phyloP scores from a whole-genome alignment of 1,284 basidiomycete species.

The Cerrena zonata region DNA sequence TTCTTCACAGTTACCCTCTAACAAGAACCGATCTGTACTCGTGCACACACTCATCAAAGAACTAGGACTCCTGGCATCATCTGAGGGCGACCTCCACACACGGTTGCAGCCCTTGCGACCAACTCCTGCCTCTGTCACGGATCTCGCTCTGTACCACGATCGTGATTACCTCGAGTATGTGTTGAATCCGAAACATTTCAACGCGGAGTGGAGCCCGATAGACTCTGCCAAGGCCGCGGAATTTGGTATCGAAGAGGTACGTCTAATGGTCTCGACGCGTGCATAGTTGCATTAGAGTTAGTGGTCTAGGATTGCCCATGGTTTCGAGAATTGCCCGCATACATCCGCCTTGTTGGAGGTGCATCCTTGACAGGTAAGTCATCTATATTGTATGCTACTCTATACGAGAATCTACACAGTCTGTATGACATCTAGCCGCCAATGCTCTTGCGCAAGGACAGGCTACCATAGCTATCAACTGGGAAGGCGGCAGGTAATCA shows the following conservation, averaged over 20 bases:
- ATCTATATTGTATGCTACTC: neutral
- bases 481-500: constrained; percentile 75
- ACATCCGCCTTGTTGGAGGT: constrained; percentile 70
- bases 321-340: constrained; percentile 65
- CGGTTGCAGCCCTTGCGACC: constrained; percentile 49
- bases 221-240: constrained; percentile 26
- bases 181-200: constrained; percentile 30
- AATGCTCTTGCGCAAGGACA: constrained; percentile 49
- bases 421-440: constrained; percentile 48
- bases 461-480: constrained; percentile 68
- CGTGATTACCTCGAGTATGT: constrained; percentile 53
- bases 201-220: constrained; percentile 6
- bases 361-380: constrained; percentile 41
- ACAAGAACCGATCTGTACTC: constrained; percentile 70
- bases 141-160: constrained; percentile 54
- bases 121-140: constrained; percentile 41
- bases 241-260: constrained; percentile 67
- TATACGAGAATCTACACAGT: too few relatives aligned
- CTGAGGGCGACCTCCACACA: constrained; percentile 11
- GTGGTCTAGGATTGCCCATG: constrained; percentile 76
- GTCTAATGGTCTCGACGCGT: constrained; percentile 14
- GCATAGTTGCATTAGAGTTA: constrained; percentile 8
- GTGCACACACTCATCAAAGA: constrained; percentile 70
- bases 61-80: constrained; percentile 47
- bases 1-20: constrained; percentile 76